These are phyloP conservation scores for Aspergillus proliferans DNA, from an alignment of 2,329 filamentous ascomycete genomes.

Conservation along the genomic window DNA sequence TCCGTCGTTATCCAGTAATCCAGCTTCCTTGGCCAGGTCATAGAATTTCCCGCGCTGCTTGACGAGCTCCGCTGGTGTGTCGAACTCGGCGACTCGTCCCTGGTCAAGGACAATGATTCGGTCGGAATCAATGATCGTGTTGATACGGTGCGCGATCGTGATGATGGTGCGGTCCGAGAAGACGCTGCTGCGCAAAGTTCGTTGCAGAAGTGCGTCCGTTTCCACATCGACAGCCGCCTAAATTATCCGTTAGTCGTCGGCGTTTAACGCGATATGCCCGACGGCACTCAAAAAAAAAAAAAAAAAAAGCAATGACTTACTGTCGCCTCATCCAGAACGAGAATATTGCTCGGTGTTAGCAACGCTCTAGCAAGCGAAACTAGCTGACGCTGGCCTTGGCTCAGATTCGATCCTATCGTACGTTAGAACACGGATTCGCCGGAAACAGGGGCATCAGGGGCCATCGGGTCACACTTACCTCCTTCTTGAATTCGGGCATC, in stretches of 20 bases:
- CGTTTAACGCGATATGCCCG: too few species aligned
- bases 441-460: background rate
- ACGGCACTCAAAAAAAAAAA: constrained; percentile 1
- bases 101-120: constrained; percentile 89
- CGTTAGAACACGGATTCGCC: constrained; percentile 7
- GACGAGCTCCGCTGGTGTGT: constrained; percentile 73
- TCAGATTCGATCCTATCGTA: constrained; percentile 79
- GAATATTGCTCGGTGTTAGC: constrained; percentile 90
- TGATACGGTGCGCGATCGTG: constrained; percentile 96
- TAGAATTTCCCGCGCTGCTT: constrained; percentile 75
- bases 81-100: constrained; percentile 87
- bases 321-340: constrained; percentile 95
- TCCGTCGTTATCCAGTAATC: constrained; percentile 55
- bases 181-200: constrained; percentile 56
- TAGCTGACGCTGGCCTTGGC: constrained; percentile 88
- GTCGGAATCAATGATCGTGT: constrained; percentile 86
- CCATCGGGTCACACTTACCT: constrained; percentile 57
- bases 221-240: constrained; percentile 64
- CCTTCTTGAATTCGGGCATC: constrained; percentile 91
- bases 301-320: constrained; percentile 39
- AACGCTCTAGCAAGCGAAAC: constrained; percentile 89
- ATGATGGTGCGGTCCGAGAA: constrained; percentile 95
- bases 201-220: constrained; percentile 60
- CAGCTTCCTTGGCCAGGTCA: constrained; percentile 84
- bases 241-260: constrained; percentile 12